These are phyloP conservation scores for Cladosporium cucumerinum DNA, from an alignment of 2,329 filamentous ascomycete species.

Conservation along the genomic window DNA sequence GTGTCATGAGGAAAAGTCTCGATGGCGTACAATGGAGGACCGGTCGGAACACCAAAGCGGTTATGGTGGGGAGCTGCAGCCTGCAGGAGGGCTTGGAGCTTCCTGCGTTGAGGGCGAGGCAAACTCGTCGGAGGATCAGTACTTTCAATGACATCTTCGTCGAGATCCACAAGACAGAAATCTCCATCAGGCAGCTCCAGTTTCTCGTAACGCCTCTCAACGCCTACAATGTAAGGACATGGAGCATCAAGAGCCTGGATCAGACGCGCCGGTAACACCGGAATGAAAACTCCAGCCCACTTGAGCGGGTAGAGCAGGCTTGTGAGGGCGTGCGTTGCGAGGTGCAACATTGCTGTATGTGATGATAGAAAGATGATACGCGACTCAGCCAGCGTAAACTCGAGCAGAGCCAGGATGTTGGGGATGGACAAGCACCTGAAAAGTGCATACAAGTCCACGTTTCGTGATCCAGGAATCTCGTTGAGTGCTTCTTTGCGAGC, in stretches of 20 bases:
- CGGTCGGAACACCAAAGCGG: constrained; percentile 79
- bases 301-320: constrained; percentile 85
- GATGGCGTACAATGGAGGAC: constrained; percentile 86
- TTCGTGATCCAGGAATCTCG: constrained; percentile 87
- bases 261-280: constrained; percentile 79
- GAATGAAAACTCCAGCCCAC: constrained; percentile 93
- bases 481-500: constrained; percentile 90
- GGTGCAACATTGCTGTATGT: constrained; percentile 91
- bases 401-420: constrained; percentile 88
- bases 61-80: constrained; percentile 85
- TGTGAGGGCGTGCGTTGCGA: constrained; percentile 82
- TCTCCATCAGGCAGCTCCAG: constrained; percentile 89
- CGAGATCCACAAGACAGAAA: constrained; percentile 90
- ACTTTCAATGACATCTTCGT: constrained; percentile 84
- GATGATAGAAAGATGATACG: constrained; percentile 95
- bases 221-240: constrained; percentile 94
- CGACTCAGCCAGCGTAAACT: constrained; percentile 88
- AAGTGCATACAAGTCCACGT: constrained; percentile 86
- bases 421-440: constrained; percentile 87
- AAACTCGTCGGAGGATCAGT: constrained; percentile 73
- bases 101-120: constrained; percentile 84
- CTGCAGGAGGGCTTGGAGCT: constrained; percentile 83
- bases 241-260: constrained; percentile 90
- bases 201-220: constrained; percentile 85
- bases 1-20: constrained; percentile 89